phyloP scores from a whole-genome alignment of 768 basidiomycete species.

The Candolleomyces aberdarensis region DNA sequence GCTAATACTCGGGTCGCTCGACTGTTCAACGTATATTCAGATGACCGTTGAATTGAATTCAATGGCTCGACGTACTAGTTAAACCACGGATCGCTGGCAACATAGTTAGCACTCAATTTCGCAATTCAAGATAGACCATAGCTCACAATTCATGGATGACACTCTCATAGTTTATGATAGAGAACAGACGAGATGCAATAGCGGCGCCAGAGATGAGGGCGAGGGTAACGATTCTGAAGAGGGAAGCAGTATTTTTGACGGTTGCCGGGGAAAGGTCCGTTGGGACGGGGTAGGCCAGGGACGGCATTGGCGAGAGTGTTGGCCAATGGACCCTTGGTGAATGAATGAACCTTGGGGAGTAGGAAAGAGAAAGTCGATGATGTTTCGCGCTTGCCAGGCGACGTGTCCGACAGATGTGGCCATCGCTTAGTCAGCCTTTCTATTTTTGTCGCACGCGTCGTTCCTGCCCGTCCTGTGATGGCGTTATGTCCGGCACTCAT shows the following conservation, averaged over 20 bases:
- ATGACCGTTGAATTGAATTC: constrained; percentile 5
- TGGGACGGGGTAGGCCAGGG: constrained; percentile 68
- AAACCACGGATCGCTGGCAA: constrained; percentile 92
- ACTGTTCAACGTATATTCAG: constrained; percentile 38
- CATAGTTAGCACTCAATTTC: constrained; percentile 11
- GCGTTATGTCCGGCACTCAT: constrained; percentile 33
- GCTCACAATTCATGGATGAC: constrained; percentile 99
- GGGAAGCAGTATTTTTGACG: constrained; percentile 83
- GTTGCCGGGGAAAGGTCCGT: constrained; percentile 65
- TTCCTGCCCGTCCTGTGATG: neutral
- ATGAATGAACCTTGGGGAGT: neutral
- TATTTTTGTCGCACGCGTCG: neutral
- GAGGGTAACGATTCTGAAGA: constrained; percentile 88
- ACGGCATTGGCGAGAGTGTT: constrained; percentile 53
- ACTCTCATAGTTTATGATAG: constrained; percentile 97
- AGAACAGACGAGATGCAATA: constrained; percentile 93
- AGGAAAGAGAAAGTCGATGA: neutral
- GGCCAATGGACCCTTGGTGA: neutral
- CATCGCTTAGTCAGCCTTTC: neutral
- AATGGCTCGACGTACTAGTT: constrained; percentile 74
- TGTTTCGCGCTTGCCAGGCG: neutral
- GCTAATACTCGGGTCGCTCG: constrained; percentile 92
- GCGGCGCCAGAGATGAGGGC: constrained; percentile 91
- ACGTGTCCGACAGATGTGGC: constrained; percentile 6
- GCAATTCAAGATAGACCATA: constrained; percentile 3